phyloP scores from a whole-genome alignment of 2,329 filamentous ascomycete genomes.

The Arthrobotrys megalospora region DNA sequence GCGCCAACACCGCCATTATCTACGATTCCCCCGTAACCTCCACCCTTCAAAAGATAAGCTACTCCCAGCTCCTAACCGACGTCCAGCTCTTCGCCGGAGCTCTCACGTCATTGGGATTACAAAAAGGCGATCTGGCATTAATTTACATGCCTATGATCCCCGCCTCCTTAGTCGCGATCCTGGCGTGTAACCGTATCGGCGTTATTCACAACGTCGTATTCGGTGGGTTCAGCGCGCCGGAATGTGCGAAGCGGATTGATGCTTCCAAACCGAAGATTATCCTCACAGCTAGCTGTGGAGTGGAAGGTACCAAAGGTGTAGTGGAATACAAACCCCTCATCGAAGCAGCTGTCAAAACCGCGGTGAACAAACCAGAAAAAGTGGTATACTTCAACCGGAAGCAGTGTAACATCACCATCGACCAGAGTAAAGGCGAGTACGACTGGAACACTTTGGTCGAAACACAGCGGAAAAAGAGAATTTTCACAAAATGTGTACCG shows the following conservation, averaged over 20 bases:
- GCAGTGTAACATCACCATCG: constrained; percentile 80
- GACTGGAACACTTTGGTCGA: constrained; percentile 84
- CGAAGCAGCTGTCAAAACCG: constrained; percentile 76
- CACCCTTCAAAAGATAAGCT: constrained; percentile 80
- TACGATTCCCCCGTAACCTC: constrained; percentile 90
- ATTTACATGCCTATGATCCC: constrained; percentile 99
- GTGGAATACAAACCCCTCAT: constrained; percentile 84
- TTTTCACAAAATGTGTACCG: constrained; percentile 45
- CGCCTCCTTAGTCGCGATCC: constrained; percentile 85
- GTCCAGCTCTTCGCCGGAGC: constrained; percentile 87
- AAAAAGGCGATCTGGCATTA: constrained; percentile 86
- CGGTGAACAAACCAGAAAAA: constrained; percentile 78
- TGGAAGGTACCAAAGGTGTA: constrained; percentile 79
- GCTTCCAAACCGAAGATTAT: constrained; percentile 81
- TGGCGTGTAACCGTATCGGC: constrained; percentile 84
- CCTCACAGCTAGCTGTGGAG: constrained; percentile 91
- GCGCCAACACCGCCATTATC: constrained; percentile 80
- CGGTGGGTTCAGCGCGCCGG: constrained; percentile 86
- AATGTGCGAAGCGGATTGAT: constrained; percentile 90
- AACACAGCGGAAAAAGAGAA: constrained; percentile 76
- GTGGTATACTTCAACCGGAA: constrained; percentile 87
- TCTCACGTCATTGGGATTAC: constrained; percentile 83
- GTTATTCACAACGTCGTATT: constrained; percentile 94
- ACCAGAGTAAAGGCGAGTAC: constrained; percentile 78
- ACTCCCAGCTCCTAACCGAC: constrained; percentile 81